These are phyloP conservation scores for Cinnamomum micranthum DNA, from an alignment of 164 flowering plant genomes.

Conservation along the genomic window DNA sequence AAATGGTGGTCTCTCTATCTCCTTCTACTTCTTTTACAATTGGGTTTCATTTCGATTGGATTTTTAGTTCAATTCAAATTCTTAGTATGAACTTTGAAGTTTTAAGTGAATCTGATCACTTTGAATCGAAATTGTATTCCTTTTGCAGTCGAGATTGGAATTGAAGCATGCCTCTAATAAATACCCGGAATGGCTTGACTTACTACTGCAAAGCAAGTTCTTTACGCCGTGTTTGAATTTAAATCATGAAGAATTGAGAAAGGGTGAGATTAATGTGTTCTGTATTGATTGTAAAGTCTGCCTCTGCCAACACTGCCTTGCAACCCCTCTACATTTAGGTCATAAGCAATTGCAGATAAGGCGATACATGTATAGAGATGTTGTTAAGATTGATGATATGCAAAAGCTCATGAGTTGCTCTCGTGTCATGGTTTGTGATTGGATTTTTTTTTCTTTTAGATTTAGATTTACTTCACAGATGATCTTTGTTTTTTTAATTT, in stretches of 20 bases:
- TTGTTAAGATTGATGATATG: conserved; percentile 57
- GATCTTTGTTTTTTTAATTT: no score
- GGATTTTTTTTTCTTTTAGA: not conserved
- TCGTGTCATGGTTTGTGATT: conserved; percentile 42
- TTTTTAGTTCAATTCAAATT: not conserved
- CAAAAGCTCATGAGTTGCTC: conserved; percentile 63
- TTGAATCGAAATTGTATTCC: not conserved
- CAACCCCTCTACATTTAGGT: conserved; percentile 24
- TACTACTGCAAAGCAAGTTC: conserved; percentile 16
- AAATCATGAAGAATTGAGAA: conserved; percentile 22
- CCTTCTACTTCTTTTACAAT: no score
- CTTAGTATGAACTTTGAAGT: no score
- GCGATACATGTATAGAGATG: conserved; percentile 69
- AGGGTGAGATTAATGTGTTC: conserved; percentile 59
- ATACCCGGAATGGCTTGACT: conserved; percentile 15
- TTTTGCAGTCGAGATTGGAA: conserved; percentile 1
- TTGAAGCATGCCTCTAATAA: not conserved
- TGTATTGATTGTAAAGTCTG: conserved; percentile 54
- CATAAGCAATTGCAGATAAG: conserved; percentile 58
- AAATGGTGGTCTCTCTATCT: not conserved
- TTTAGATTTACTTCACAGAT: not conserved
- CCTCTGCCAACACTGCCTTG: conserved; percentile 52
- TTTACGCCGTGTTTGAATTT: conserved; percentile 8
- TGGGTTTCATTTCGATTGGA: not conserved
- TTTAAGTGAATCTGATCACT: no score